Percentiles rank a stretch among this genome's conserved stretches.
phyloP scores from a whole-genome alignment of 176 grass and related monocot species.

The Cenchrus purpureus region DNA sequence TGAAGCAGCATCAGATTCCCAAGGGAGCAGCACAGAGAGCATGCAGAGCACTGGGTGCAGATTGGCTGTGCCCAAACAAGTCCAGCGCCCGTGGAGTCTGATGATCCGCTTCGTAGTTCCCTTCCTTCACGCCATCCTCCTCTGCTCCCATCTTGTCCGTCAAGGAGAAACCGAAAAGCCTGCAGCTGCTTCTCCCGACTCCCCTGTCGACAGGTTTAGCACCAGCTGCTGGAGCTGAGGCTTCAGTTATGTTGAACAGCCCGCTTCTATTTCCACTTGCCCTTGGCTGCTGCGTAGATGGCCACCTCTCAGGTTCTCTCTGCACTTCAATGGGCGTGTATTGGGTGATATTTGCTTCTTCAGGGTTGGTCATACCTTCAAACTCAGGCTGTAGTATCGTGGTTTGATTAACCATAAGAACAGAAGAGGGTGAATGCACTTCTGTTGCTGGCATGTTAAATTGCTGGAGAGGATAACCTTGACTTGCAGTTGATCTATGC shows the following conservation, averaged over 20 bases:
- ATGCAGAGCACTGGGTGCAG: slow-evolving; percentile 41
- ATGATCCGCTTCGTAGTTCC: not conserved
- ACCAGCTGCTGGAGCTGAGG: not conserved
- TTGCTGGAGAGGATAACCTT: slow-evolving; percentile 40
- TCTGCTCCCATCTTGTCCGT: slow-evolving; percentile 59
- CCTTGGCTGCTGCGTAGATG: slow-evolving; percentile 5
- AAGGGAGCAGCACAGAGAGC: slow-evolving; percentile 57
- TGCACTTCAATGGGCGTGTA: slow-evolving; percentile 19
- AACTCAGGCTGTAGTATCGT: slow-evolving; percentile 18
- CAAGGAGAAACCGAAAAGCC: slow-evolving; percentile 87
- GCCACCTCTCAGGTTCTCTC: slow-evolving; percentile 30
- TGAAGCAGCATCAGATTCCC: slow-evolving; percentile 43
- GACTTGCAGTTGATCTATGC: slow-evolving; percentile 32
- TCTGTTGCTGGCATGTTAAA: slow-evolving; percentile 43
- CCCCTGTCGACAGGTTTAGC: slow-evolving; percentile 23
- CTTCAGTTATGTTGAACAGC: slow-evolving; percentile 24
- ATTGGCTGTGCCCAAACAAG: slow-evolving; percentile 45
- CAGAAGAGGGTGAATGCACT: slow-evolving; percentile 70
- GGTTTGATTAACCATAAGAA: slow-evolving; percentile 72
- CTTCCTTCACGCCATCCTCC: slow-evolving; percentile 38
- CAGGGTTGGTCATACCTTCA: not conserved
- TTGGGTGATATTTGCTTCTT: slow-evolving; percentile 20
- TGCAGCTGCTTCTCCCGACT: slow-evolving; percentile 39
- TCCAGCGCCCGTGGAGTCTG: slow-evolving; percentile 39
- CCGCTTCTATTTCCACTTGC: slow-evolving; percentile 33